phyloP scores from a whole-genome alignment of 2,329 filamentous ascomycete species.

The Fusarium setosum region DNA sequence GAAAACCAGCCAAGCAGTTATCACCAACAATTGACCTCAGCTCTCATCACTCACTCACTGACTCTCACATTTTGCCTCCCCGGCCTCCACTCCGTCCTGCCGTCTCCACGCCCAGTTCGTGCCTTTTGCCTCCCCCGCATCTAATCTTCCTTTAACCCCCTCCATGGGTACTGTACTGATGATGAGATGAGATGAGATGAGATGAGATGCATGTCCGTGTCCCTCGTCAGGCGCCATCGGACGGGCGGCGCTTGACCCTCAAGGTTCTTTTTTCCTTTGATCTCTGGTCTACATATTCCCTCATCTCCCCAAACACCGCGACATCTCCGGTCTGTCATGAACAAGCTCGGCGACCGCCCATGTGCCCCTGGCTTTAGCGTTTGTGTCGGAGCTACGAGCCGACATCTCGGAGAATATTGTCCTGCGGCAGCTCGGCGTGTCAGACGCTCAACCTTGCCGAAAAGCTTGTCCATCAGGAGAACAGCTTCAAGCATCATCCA shows the following conservation, averaged over 20 bases:
- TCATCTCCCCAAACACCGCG: slow-evolving; percentile 21
- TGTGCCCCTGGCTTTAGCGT: slow-evolving; percentile 3
- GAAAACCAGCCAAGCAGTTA: no score
- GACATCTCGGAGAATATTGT: slow-evolving; percentile 15
- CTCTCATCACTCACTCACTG: no score
- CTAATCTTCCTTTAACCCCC: neutral
- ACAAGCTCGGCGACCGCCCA: neutral
- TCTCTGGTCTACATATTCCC: neutral
- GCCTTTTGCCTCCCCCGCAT: slow-evolving; percentile 4
- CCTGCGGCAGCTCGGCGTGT: slow-evolving; percentile 2
- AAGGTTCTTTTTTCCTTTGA: slow-evolving; percentile 23
- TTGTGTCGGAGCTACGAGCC: slow-evolving; percentile 12
- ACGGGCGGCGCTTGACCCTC: slow-evolving; percentile 15
- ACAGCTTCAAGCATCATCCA: neutral
- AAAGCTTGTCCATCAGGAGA: neutral
- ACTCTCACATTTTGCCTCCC: neutral
- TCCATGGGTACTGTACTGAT: neutral
- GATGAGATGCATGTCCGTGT: neutral
- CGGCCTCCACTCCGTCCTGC: neutral
- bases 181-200: neutral
- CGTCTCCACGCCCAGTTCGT: neutral
- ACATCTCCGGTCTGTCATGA: slow-evolving; percentile 28
- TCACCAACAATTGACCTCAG: no score
- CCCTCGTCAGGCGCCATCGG: slow-evolving; percentile 10
- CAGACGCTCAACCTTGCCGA: neutral